phyloP scores from a whole-genome alignment of 2,329 filamentous ascomycete species.

The Anisogramma anomala region DNA sequence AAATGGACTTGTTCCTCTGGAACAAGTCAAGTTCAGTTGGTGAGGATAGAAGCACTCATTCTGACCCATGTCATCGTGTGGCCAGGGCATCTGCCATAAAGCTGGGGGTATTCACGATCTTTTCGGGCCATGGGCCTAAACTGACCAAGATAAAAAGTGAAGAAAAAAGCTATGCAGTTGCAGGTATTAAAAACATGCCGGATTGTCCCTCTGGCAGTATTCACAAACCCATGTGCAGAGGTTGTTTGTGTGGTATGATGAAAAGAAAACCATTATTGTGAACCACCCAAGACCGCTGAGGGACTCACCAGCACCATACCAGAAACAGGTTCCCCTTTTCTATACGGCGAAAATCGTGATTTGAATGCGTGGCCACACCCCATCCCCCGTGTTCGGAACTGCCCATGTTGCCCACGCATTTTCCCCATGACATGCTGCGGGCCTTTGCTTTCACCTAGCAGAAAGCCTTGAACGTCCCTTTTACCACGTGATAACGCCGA shows the following conservation, averaged over 20 bases:
- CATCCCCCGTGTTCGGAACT: neutral
- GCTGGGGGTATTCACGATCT: conserved; percentile 13
- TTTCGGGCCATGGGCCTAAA: conserved; percentile 8
- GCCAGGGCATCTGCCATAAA: neutral
- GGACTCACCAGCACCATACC: conserved; percentile 1
- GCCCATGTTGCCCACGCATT: neutral
- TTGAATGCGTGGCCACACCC: conserved; percentile 2
- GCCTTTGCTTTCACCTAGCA: conserved; percentile 9
- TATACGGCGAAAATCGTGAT: conserved; percentile 7
- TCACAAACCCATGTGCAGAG: conserved; percentile 13
- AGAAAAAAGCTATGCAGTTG: conserved; percentile 12
- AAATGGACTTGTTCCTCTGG: too few species aligned
- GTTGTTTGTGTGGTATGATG: conserved; percentile 11
- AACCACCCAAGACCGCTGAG: conserved; percentile 7
- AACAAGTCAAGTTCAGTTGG: too few species aligned
- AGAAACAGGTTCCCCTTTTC: neutral
- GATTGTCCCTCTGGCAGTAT: conserved; percentile 14
- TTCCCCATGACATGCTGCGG: neutral
- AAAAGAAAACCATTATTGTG: conserved; percentile 20
- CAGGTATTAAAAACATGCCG: conserved; percentile 16
- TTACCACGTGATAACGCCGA: conserved; percentile 14
- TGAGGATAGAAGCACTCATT: neutral
- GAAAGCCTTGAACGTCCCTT: conserved; percentile 8
- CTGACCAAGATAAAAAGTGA: conserved; percentile 13
- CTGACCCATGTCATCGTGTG: neutral